Evolutionary conservation across 495 filamentous ascomycete genomes (phyloP), one percentile per base, ranked within the genome.

Genomic region (Staphylotrichum tortipilum): DNA sequence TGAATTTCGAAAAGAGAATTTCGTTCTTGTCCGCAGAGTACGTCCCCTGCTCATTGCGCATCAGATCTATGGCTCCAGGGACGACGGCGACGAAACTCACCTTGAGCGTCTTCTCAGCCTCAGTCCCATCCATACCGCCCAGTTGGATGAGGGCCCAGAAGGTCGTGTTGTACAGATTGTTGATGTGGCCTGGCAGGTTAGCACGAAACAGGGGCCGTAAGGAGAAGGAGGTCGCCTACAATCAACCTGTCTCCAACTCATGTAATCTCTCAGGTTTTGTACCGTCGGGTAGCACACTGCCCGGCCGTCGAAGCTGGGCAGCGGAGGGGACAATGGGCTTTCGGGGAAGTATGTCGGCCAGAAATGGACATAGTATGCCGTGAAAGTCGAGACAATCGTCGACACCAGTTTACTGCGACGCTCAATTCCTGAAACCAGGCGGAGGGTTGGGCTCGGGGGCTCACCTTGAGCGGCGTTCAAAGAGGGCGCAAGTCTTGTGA

Each of bases 81-180:
- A 15, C 19, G 31, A 22, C 1, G 9, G 15, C 14, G 12, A 38
- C 19, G 10, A 30, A 22, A 63, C 68, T 53, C 52, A 86, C 87
- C 61, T 84, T 80, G 23, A 97, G 73, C 43, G 76, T 78, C 57
- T 82, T 75, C 63, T 95, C 92, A 0, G 92, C 92, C 56, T 87
- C 81, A 17, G 77, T 82, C 8, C 76, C 74, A 40, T 77, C 80
- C 72, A 92, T 78, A 0, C 83, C 85, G 0, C 89, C 90, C 35
- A 79, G 69, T 44, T 83, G 77, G 21, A 96, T 83, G 59, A 97
- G 73, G 0, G 83, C 75, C 92, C 92, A 97, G 62, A 96, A 97
- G 0, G 89, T 90, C 1, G 92, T 98, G 59, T 98, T 98, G 66
- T 95, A 96, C 14, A 97, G 75, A 61, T 98, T 98, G 66, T 98